Conservation (phyloP, 1,284 basidiomycete species). For the Ustilago sp. region DNA sequence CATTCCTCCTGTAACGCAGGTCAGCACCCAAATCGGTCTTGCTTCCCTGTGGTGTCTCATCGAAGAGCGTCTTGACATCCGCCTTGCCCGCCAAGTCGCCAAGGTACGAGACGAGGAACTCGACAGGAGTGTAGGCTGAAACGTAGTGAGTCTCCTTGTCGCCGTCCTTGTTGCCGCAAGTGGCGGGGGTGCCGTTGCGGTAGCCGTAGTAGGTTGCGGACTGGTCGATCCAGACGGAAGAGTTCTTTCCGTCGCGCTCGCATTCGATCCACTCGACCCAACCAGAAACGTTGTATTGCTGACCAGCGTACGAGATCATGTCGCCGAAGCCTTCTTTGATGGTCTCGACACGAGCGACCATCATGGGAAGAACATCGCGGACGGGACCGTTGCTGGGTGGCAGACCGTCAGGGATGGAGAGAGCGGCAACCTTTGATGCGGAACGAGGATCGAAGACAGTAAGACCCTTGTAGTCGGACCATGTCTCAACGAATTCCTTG, state of each 20-base stretch:
- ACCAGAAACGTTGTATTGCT: slow-evolving; percentile 42
- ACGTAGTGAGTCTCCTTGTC: slow-evolving; percentile 49
- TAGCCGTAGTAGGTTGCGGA: slow-evolving; percentile 43
- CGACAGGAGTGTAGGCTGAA: slow-evolving; percentile 44
- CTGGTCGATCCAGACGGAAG: slow-evolving; percentile 26
- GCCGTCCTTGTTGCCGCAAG: slow-evolving; percentile 42
- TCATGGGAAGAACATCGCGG: slow-evolving; percentile 48
- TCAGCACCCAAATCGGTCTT: slow-evolving; percentile 40
- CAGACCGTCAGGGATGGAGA: slow-evolving; percentile 49
- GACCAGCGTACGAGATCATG: slow-evolving; percentile 37
- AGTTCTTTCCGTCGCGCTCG: slow-evolving; percentile 36
- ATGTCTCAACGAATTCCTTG: slow-evolving; percentile 37
- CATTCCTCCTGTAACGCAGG: slow-evolving; percentile 42
- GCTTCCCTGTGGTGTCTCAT: slow-evolving; percentile 14
- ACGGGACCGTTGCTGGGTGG: slow-evolving; percentile 41
- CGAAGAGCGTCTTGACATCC: slow-evolving; percentile 36
- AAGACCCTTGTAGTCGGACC: slow-evolving; percentile 37
- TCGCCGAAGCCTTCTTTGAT: slow-evolving; percentile 44
- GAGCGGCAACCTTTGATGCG: slow-evolving; percentile 45
- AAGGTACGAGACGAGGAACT: slow-evolving; percentile 45
- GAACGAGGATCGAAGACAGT: slow-evolving; percentile 51
- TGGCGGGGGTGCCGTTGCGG: slow-evolving; percentile 41
- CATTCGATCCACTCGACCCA: slow-evolving; percentile 60
- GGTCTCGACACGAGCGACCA: slow-evolving; percentile 45
- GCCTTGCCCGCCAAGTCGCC: slow-evolving; percentile 30